phyloP scores from a whole-genome alignment of 768 basidiomycete species.

The Boletellus emodensis region DNA sequence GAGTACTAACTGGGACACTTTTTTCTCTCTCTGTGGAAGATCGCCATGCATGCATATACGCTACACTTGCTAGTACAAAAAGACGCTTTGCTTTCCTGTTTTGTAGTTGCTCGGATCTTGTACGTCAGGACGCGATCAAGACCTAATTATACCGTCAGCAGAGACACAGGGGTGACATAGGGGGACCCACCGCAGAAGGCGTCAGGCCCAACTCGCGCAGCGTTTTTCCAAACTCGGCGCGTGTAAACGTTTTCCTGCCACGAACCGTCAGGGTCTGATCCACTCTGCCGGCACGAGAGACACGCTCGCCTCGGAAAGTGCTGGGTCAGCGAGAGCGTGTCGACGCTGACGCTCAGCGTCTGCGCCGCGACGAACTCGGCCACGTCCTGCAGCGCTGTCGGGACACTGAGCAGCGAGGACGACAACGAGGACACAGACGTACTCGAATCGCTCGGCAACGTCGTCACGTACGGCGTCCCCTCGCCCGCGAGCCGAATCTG shows the following conservation, averaged over 20 bases:
- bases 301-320: conserved; percentile 75
- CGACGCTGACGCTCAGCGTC: conserved; percentile 61
- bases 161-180: background rate
- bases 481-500: conserved; percentile 86
- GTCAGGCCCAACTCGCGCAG: conserved; percentile 83
- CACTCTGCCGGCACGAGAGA: conserved; percentile 1
- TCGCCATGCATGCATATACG: background rate
- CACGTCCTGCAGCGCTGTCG: conserved; percentile 72
- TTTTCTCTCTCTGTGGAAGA: background rate
- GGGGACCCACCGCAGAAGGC: conserved; percentile 63
- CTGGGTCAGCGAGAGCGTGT: conserved; percentile 72
- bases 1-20: conserved; percentile 40
- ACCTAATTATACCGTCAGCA: conserved; percentile 36
- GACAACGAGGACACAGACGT: conserved; percentile 26
- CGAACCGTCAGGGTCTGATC: background rate
- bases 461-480: conserved; percentile 73
- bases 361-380: conserved; percentile 86
- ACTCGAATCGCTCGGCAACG: conserved; percentile 74
- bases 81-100: background rate
- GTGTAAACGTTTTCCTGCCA: conserved; percentile 70
- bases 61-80: background rate
- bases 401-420: too few species aligned
- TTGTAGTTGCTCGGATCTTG: background rate
- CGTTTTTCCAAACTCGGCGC: conserved; percentile 71
- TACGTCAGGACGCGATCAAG: conserved; percentile 43